A percentile compares a stretch with the other conserved stretches of the same genome.
Evolutionary conservation across 2,329 filamentous ascomycete genomes (phyloP).

Genomic region (Fusarium palustre): DNA sequence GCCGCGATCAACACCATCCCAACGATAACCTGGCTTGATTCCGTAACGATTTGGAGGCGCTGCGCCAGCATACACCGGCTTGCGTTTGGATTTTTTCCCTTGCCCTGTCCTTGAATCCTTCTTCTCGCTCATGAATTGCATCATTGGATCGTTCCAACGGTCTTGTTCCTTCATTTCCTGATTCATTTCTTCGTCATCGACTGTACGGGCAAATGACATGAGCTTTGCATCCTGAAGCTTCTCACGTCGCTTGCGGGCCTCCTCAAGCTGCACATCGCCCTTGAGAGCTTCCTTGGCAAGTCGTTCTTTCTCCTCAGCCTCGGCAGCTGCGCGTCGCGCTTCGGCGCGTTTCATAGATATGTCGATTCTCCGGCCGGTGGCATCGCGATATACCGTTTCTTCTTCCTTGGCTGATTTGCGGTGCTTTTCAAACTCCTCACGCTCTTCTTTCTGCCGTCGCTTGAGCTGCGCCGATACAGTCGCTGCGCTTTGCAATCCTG

Average conservation of each 20-base stretch:
- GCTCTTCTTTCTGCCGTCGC: slow-evolving; percentile 74
- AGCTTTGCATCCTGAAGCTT: slow-evolving; percentile 82
- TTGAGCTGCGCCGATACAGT: slow-evolving; percentile 78
- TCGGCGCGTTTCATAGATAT: slow-evolving; percentile 91
- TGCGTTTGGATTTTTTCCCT: slow-evolving; percentile 55
- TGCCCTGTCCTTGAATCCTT: slow-evolving; percentile 46
- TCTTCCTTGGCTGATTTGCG: slow-evolving; percentile 63
- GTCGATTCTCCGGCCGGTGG: slow-evolving; percentile 93
- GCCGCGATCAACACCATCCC: slow-evolving; percentile 95
- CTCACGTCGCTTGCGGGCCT: slow-evolving; percentile 73
- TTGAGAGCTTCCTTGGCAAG: slow-evolving; percentile 77
- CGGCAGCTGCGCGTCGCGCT: slow-evolving; percentile 72
- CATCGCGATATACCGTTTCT: slow-evolving; percentile 95
- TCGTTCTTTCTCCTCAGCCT: slow-evolving; percentile 78
- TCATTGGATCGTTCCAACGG: slow-evolving; percentile 95
- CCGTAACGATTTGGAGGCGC: slow-evolving; percentile 93
- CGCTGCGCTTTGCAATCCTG: slow-evolving; percentile 86
- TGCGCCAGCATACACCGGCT: slow-evolving; percentile 80
- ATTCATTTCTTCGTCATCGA: slow-evolving; percentile 91
- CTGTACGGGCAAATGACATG: slow-evolving; percentile 81
- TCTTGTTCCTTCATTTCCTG: slow-evolving; percentile 79
- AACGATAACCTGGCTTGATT: slow-evolving; percentile 90
- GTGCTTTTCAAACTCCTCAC: slow-evolving; percentile 61
- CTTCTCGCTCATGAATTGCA: slow-evolving; percentile 75
- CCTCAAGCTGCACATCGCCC: slow-evolving; percentile 85